Conservation (phyloP, 768 basidiomycete genomes). For the Austroboletus festivus region DNA sequence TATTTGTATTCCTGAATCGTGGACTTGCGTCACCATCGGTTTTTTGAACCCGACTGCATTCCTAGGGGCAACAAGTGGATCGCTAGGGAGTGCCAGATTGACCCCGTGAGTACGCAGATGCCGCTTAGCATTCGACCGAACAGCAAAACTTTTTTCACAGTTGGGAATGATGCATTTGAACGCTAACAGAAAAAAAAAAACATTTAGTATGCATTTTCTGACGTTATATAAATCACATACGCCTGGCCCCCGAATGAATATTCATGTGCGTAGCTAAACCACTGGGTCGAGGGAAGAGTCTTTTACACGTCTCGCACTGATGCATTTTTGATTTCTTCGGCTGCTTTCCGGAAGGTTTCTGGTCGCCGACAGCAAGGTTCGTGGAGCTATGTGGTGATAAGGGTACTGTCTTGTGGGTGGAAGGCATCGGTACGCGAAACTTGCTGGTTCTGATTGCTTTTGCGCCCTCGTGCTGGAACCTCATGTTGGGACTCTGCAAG, state of each 20-base stretch:
- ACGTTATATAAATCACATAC: constrained; percentile 30
- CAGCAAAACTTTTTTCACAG: constrained; percentile 68
- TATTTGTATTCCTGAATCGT: constrained; percentile 35
- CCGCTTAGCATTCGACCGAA: constrained; percentile 77
- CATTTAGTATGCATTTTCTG: constrained; percentile 7
- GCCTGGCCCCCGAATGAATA: constrained; percentile 48
- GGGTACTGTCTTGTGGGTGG: constrained; percentile 5
- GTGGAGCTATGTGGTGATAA: constrained; percentile 10
- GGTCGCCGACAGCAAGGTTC: constrained; percentile 7
- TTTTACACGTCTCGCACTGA: constrained; percentile 41
- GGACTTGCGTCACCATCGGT: constrained; percentile 44
- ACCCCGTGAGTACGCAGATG: constrained; percentile 77
- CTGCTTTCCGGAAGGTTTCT: constrained; percentile 11
- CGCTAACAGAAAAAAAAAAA: constrained; percentile 9
- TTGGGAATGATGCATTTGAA: constrained; percentile 52
- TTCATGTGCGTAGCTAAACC: constrained; percentile 54
- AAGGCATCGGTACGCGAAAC: constrained; percentile 8
- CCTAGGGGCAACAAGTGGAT: constrained; percentile 17
- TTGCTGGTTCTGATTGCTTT: constrained; percentile 7
- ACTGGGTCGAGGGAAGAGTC: constrained; percentile 49
- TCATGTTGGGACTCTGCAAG: constrained; percentile 24
- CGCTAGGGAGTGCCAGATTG: constrained; percentile 22
- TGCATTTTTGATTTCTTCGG: constrained; percentile 49
- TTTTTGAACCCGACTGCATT: constrained; percentile 45
- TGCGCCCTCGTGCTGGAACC: constrained; percentile 18